Conservation (phyloP, 768 basidiomycete genomes). For the Suillus paluster region DNA sequence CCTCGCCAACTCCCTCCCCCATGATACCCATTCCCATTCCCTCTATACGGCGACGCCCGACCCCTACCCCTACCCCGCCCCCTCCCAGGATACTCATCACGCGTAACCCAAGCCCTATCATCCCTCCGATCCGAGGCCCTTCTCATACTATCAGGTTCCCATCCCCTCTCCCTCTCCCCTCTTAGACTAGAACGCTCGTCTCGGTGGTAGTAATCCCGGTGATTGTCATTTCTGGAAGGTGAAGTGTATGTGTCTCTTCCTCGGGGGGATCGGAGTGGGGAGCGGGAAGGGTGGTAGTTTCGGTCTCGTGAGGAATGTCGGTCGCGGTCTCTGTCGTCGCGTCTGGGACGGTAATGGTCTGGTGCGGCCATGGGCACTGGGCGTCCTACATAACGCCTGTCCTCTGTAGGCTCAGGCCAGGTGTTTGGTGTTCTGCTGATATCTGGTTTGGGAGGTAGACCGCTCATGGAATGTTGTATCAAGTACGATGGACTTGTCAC, state of each 20-base stretch:
- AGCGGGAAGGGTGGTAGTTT: conserved; percentile 17
- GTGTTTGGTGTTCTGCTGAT: conserved; percentile 23
- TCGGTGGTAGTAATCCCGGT: not conserved
- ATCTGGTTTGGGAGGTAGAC: conserved; percentile 37
- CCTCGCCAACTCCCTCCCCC: conserved; percentile 9
- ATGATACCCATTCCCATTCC: not conserved
- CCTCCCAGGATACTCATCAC: not conserved
- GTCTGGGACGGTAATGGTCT: conserved; percentile 25
- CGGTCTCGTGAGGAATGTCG: too few species aligned
- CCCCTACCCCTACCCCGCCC: conserved; percentile 2
- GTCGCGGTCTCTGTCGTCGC: conserved; percentile 28
- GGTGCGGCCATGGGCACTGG: conserved; percentile 23
- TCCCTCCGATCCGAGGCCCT: conserved; percentile 8
- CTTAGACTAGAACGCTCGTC: not conserved
- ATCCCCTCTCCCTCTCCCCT: conserved; percentile 6
- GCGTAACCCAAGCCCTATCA: conserved; percentile 8
- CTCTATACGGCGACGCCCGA: not conserved
- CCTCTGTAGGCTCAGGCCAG: conserved; percentile 27
- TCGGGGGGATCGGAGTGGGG: not conserved
- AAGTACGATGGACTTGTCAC: too few species aligned
- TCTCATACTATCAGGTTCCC: conserved; percentile 12
- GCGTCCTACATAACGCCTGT: conserved; percentile 22
- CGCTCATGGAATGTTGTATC: conserved; percentile 25
- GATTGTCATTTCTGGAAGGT: not conserved
- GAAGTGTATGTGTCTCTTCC: not conserved